Conservation (phyloP, 768 basidiomycete species). For the Tulasnella sp. region DNA sequence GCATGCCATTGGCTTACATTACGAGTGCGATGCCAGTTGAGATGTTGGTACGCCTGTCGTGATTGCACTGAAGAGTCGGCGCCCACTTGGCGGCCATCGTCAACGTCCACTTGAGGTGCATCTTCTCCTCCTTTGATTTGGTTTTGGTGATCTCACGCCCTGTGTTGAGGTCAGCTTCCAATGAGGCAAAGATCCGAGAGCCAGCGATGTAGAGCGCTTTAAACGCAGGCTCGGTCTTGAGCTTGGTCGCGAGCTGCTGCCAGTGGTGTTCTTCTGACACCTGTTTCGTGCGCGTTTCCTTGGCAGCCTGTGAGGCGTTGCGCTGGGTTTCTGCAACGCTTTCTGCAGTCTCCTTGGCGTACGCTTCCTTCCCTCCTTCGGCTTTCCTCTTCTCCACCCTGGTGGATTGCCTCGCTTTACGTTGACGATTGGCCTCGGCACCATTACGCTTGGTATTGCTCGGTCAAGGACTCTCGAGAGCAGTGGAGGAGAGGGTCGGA, state of each 20-base stretch:
- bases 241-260: conserved; percentile 20
- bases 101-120: background rate
- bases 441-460: background rate
- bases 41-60: conserved; percentile 59
- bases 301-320: background rate
- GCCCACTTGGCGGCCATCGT: conserved; percentile 62
- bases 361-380: conserved; percentile 3
- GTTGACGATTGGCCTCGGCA: background rate
- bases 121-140: conserved; percentile 20
- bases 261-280: conserved; percentile 7
- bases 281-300: conserved; percentile 10
- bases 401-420: background rate
- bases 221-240: conserved; percentile 39
- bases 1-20: conserved; percentile 36
- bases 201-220: conserved; percentile 58
- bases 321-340: conserved; percentile 11
- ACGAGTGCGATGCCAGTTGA: conserved; percentile 53
- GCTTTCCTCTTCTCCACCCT: background rate
- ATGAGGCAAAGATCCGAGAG: conserved; percentile 54
- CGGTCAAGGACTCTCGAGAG: conserved; percentile 21
- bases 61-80: conserved; percentile 48
- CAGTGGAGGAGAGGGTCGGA: background rate
- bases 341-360: conserved; percentile 19
- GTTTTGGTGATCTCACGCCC: conserved; percentile 35
- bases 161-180: conserved; percentile 42